Conservation (phyloP, 331 rosid genomes). For the Pyracantha coccinea region DNA sequence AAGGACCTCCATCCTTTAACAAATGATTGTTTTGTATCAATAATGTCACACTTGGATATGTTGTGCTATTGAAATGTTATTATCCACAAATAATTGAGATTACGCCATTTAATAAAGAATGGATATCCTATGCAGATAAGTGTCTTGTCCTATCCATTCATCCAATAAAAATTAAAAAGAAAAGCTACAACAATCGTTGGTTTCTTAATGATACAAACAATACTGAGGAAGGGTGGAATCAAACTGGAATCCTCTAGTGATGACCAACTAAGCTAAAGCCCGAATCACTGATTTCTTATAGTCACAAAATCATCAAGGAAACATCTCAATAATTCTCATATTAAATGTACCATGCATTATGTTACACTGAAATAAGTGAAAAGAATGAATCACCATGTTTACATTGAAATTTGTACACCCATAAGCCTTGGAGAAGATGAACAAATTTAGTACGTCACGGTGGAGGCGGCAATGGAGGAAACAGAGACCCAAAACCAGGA, state of each 20-base stretch:
- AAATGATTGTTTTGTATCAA: not conserved
- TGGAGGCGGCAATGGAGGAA: constrained; percentile 18
- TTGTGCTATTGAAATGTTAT: not conserved
- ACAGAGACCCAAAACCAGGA: constrained; percentile 18
- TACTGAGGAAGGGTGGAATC: not conserved
- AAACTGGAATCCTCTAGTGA: not conserved
- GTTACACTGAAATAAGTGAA: not conserved
- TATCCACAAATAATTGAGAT: not conserved
- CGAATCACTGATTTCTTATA: not conserved
- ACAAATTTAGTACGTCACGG: constrained; percentile 11
- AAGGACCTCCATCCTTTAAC: not conserved
- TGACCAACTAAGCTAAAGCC: not conserved
- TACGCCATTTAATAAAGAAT: no score
- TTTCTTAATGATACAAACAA: not conserved
- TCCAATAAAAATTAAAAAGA: not conserved
- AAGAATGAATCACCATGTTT: not conserved
- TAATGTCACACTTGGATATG: not conserved
- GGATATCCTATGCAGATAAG: not conserved
- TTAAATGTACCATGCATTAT: not conserved
- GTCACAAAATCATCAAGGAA: not conserved
- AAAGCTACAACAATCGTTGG: not conserved
- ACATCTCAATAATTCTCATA: not conserved
- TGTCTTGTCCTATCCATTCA: not conserved
- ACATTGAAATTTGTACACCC: not conserved
- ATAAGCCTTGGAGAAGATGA: constrained; percentile 10